These are phyloP conservation scores for Cnidoscolus chayamansa DNA, from an alignment of 441 rosid species.

Conservation along the genomic window DNA sequence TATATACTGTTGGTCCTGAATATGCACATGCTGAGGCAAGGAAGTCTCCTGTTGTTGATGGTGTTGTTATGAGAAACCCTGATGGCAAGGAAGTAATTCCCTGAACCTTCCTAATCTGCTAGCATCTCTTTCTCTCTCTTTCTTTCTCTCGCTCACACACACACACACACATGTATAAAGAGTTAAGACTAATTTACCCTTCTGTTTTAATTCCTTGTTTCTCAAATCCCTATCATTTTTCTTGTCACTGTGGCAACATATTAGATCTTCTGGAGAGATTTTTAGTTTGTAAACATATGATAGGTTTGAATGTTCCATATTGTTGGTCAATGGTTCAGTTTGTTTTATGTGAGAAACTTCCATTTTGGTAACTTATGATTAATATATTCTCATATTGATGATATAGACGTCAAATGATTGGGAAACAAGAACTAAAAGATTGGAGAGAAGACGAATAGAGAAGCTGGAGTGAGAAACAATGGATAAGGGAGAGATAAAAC, in stretches of 20 bases:
- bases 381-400: neutral
- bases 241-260: neutral
- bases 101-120: conserved; percentile 5
- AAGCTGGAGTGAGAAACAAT: too few relatives aligned
- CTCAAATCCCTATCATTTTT: neutral
- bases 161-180: neutral
- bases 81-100: conserved; percentile 95
- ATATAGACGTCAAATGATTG: conserved; percentile 1
- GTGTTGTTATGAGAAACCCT: conserved; percentile 97
- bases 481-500: neutral
- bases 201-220: neutral
- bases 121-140: neutral
- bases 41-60: conserved; percentile 99
- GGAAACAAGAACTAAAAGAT: too few relatives aligned
- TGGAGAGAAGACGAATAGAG: too few relatives aligned
- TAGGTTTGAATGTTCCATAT: neutral
- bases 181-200: neutral
- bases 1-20: conserved; percentile 98
- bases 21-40: conserved; percentile 99
- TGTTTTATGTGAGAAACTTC: neutral
- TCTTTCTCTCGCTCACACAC: neutral
- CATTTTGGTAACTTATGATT: conserved; percentile 3
- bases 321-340: neutral
- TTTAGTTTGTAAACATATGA: neutral
- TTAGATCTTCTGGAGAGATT: neutral